phyloP scores from a whole-genome alignment of 352 stramenopile genomes.

The Phytophthora uliginosa region DNA sequence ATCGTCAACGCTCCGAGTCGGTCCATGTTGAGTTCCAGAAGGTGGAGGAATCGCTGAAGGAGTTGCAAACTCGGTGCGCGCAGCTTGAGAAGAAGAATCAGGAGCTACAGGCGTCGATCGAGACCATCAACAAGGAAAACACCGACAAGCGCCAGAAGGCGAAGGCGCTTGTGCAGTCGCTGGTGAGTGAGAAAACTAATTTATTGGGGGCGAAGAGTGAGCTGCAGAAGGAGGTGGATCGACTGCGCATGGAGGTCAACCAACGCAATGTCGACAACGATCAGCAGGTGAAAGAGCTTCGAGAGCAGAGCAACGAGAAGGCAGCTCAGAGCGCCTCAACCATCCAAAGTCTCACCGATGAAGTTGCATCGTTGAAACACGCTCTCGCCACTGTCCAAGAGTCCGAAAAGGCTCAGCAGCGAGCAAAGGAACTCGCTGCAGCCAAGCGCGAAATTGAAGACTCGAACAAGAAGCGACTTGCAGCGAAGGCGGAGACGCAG shows the following conservation, averaged over 20 bases:
- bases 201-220: constrained; percentile 55
- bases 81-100: constrained; percentile 70
- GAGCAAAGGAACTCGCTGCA: constrained; percentile 68
- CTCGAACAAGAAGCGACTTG: constrained; percentile 84
- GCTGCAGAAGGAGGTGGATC: constrained; percentile 74
- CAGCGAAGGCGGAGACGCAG: constrained; percentile 85
- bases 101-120: constrained; percentile 51
- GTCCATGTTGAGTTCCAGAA: constrained; percentile 60
- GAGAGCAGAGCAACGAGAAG: constrained; percentile 68
- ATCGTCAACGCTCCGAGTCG: constrained; percentile 53
- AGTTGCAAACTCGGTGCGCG: constrained; percentile 47
- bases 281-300: constrained; percentile 64
- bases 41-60: constrained; percentile 41
- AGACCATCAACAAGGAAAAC: constrained; percentile 62
- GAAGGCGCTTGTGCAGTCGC: constrained; percentile 69
- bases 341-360: constrained; percentile 66
- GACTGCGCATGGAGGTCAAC: constrained; percentile 82
- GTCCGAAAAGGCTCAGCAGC: constrained; percentile 77
- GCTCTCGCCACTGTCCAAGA: constrained; percentile 71
- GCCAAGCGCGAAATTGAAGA: constrained; percentile 83
- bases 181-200: constrained; percentile 74
- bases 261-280: constrained; percentile 83
- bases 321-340: constrained; percentile 48
- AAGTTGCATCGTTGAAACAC: constrained; percentile 69
- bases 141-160: constrained; percentile 80